phyloP scores from a whole-genome alignment of 2,329 filamentous ascomycete species.

The Apiospora malaysiana region DNA sequence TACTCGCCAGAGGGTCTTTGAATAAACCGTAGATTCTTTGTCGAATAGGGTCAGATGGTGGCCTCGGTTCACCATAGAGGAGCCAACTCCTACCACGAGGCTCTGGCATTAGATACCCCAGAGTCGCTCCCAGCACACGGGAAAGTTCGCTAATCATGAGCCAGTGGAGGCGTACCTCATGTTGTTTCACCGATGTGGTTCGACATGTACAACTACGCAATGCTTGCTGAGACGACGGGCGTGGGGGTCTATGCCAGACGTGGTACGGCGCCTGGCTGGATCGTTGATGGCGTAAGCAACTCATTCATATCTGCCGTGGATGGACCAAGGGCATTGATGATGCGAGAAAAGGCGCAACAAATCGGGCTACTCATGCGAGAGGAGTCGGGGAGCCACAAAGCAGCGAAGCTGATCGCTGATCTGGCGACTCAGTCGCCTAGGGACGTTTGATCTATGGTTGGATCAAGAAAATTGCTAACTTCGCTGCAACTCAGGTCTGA shows the following conservation, averaged over 20 bases:
- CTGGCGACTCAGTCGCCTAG: not conserved
- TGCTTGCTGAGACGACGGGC: constrained; percentile 22
- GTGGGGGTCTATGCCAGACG: constrained; percentile 23
- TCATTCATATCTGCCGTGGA: constrained; percentile 25
- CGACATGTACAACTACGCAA: constrained; percentile 25
- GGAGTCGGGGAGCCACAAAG: constrained; percentile 18
- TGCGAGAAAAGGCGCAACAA: not conserved
- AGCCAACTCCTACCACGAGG: constrained; percentile 24
- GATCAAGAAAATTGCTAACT: too few species aligned
- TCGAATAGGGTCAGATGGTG: not conserved
- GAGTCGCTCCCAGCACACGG: too few species aligned
- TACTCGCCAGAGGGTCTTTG: too few species aligned
- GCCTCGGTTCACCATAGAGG: constrained; percentile 25
- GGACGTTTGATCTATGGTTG: too few species aligned
- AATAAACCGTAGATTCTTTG: too few species aligned
- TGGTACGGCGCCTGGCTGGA: constrained; percentile 29
- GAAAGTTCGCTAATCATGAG: not conserved
- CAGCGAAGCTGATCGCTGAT: constrained; percentile 20
- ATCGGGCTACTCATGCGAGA: not conserved
- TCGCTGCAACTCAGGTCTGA: too few species aligned
- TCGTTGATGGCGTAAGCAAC: constrained; percentile 37
- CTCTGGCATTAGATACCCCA: constrained; percentile 21
- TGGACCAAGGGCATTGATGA: not conserved
- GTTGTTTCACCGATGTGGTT: constrained; percentile 23
- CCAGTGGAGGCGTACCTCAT: constrained; percentile 24